Evolutionary conservation across 2,329 filamentous ascomycete genomes (phyloP).

Genomic region (Cladophialophora chaetospira): DNA sequence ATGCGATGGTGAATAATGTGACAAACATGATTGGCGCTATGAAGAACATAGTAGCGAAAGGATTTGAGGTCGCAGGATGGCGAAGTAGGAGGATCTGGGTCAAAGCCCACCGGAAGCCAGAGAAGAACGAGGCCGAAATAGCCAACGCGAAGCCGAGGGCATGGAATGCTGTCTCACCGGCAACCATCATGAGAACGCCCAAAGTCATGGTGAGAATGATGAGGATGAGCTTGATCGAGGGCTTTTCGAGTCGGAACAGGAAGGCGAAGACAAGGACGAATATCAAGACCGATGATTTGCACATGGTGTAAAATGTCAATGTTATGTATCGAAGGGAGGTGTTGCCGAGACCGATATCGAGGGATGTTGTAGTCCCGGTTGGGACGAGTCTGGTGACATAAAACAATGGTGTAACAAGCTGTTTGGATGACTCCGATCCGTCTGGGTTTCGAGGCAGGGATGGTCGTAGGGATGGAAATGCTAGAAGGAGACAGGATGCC

Average conservation of each 20-base stretch:
- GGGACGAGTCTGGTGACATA: conserved; percentile 90
- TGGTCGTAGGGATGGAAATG: conserved; percentile 81
- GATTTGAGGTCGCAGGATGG: conserved; percentile 92
- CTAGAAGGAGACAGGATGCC: conserved; percentile 73
- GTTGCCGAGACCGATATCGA: conserved; percentile 95
- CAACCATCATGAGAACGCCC: conserved; percentile 97
- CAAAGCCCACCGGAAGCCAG: conserved; percentile 96
- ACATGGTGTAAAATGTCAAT: conserved; percentile 98
- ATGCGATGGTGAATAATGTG: conserved; percentile 74
- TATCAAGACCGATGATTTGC: conserved; percentile 92
- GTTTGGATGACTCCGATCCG: conserved; percentile 47
- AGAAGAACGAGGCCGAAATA: conserved; percentile 92
- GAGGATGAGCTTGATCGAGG: conserved; percentile 78
- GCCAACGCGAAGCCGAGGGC: conserved; percentile 85
- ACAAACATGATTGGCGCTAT: conserved; percentile 97
- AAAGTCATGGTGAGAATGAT: conserved; percentile 91
- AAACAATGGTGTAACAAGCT: conserved; percentile 81
- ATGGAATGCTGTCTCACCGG: conserved; percentile 88
- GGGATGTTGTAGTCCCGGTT: conserved; percentile 86
- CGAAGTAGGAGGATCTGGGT: conserved; percentile 93
- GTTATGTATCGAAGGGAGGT: conserved; percentile 95
- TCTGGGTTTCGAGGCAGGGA: conserved; percentile 42
- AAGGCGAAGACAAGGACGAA: conserved; percentile 97
- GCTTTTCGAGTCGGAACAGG: conserved; percentile 83
- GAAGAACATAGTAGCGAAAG: conserved; percentile 95